These are phyloP conservation scores for Gliomastix tumulicola DNA, from an alignment of 2,329 filamentous ascomycete species.

Conservation along the genomic window DNA sequence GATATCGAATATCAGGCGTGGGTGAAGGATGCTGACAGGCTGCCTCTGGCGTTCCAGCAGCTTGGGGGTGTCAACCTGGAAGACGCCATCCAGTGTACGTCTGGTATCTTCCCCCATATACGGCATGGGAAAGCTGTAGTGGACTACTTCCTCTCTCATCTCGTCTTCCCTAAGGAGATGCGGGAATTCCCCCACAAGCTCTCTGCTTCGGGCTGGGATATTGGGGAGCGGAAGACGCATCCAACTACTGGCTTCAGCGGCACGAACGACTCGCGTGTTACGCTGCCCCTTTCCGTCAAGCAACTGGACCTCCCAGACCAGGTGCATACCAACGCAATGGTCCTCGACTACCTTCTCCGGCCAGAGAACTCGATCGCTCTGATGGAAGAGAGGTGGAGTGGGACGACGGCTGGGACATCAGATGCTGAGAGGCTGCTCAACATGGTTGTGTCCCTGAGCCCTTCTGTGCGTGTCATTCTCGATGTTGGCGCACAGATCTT, in stretches of 20 bases:
- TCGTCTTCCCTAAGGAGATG: constrained; percentile 59
- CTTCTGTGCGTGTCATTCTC: constrained; percentile 47
- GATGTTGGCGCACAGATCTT: constrained; percentile 59
- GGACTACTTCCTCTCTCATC: constrained; percentile 55
- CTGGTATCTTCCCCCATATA: constrained; percentile 41
- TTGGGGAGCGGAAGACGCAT: constrained; percentile 18
- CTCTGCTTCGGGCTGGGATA: constrained; percentile 61
- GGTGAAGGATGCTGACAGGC: constrained; percentile 24
- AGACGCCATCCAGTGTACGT: constrained; percentile 39
- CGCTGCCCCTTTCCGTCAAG: constrained; percentile 54
- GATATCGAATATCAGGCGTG: constrained; percentile 47
- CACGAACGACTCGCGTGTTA: constrained; percentile 57
- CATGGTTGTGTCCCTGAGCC: neutral
- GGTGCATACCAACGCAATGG: constrained; percentile 55
- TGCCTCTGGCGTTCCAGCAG: constrained; percentile 38
- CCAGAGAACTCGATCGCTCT: constrained; percentile 33
- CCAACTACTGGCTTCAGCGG: constrained; percentile 64
- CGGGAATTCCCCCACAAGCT: constrained; percentile 59
- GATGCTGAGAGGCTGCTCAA: neutral
- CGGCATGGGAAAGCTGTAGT: constrained; percentile 41
- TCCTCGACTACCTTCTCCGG: constrained; percentile 50
- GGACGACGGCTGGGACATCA: constrained; percentile 19
- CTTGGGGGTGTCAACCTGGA: constrained; percentile 55
- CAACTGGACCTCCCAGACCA: constrained; percentile 53
- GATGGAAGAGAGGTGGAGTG: constrained; percentile 29